Base-by-base conservation (phyloP, 306 rosid genomes). In the Heteromeles arbutifolia region DNA sequence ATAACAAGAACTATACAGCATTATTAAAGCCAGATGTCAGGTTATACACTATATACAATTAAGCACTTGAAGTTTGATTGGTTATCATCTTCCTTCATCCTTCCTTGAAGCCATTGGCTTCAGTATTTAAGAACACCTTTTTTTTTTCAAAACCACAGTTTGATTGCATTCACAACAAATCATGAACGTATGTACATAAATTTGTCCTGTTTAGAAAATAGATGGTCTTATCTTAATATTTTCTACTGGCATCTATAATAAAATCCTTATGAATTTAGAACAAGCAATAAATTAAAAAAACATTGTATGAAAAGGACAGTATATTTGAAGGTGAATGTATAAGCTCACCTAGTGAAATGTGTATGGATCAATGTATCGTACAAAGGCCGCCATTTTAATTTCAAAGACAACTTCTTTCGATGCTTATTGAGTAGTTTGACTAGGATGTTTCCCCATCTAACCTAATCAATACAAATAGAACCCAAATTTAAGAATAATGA, bases 381-480 rank as follows among this genome's bases (percentile, higher is more conserved):
- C 82, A 95, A 78, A 21, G 93, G 90, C 82, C 92, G 92, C 99
- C 99, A 95, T 67, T 84, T 84, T 76, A 95, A 80, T 78, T 82
- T 79, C 84, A 92, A 77, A 32, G 90, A 74, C 83, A 95, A 78
- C 86, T 86, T 90, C 87, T 95, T 95, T 76, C 91, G 83, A 77
- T 89, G 91, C 86, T 87, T 92, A 81, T 92, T 90, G 75, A 95
- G 92, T 74, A 95, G 67, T 66, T 88, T 90, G 83, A 95, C 93
- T 73, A 95, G 77, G 34, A 90, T 54, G 86, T 95, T 95, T 78
- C 99, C 99, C 99, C 99, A 95, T 75, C 98, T 95, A 84, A 95
- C 97, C 99, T 95, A 90, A 82, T 82, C 82, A 83, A 68, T 74
- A 86, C 80, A 84, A 84, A 84, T 28, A 50, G 12, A 75, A 74